Evolutionary conservation across 2,329 filamentous ascomycete genomes (phyloP).

Genomic region (Dryadomyces quercus-mongolicae): DNA sequence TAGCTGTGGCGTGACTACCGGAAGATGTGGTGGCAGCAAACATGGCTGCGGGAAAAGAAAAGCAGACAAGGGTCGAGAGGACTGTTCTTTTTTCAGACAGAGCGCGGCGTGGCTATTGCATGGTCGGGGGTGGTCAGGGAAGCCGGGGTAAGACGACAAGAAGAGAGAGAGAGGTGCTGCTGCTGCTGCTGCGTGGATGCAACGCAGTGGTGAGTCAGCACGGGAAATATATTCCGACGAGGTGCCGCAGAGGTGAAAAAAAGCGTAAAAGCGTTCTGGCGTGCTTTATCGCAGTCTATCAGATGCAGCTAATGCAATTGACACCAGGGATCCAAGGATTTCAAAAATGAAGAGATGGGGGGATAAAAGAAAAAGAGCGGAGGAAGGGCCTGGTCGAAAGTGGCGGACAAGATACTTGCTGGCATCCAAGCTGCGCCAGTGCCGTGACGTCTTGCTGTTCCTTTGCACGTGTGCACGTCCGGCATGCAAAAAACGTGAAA

Average conservation of each 20-base stretch:
- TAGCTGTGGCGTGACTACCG: not conserved
- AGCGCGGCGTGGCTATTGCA: conserved; percentile 1
- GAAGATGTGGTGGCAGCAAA: not conserved
- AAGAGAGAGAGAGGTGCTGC: no score
- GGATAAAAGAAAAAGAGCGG: not conserved
- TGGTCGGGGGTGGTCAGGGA: not conserved
- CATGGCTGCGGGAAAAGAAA: not conserved
- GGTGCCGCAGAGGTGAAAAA: not conserved
- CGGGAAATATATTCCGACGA: not conserved
- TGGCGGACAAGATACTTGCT: not conserved
- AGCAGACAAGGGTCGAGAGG: not conserved
- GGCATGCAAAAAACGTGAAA: not conserved
- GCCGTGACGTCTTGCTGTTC: not conserved
- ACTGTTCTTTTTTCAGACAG: not conserved
- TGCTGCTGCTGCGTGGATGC: not conserved
- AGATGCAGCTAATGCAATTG: not conserved
- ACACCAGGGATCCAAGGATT: not conserved
- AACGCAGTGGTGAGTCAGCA: not conserved
- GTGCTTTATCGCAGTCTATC: not conserved
- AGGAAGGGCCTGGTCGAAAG: not conserved
- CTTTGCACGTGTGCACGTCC: not conserved
- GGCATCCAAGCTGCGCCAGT: not conserved
- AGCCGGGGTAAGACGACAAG: no score
- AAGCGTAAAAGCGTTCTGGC: not conserved
- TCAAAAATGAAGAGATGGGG: not conserved